phyloP scores from a whole-genome alignment of 176 grass and related monocot species.

The Ensete glaucum region DNA sequence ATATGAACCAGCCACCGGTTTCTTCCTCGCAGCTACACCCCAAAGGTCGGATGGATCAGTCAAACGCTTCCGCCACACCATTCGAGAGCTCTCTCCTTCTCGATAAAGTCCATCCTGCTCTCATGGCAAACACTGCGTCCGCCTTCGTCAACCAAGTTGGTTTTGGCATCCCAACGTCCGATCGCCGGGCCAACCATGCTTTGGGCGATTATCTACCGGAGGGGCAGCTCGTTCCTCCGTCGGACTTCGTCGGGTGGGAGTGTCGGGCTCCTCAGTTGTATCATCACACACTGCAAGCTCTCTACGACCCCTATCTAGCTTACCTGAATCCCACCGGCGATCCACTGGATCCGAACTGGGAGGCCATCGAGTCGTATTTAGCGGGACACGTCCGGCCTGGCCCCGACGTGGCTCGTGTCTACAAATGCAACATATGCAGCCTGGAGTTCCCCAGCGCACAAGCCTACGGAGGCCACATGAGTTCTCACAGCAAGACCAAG shows the following conservation, averaged over 20 bases:
- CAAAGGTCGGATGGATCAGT: no score
- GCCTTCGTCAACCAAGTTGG: no score
- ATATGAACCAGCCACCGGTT: no score
- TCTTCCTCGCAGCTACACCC: no score
- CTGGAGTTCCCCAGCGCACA: slow-evolving; percentile 31
- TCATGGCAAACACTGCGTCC: no score
- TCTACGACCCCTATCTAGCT: not conserved
- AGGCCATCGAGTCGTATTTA: slow-evolving; percentile 26
- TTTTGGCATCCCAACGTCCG: no score
- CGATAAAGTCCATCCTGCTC: no score
- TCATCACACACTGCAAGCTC: not conserved
- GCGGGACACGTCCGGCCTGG: slow-evolving; percentile 26
- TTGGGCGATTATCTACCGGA: not conserved
- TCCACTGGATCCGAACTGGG: slow-evolving; percentile 31
- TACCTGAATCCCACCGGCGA: slow-evolving; percentile 2
- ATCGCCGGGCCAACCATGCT: no score
- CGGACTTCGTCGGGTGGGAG: not conserved
- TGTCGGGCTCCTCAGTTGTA: not conserved
- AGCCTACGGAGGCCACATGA: slow-evolving; percentile 32
- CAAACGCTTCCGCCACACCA: no score
- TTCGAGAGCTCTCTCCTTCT: no score
- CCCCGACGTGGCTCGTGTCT: slow-evolving; percentile 14
- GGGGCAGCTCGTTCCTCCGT: not conserved
- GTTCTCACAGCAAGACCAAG: slow-evolving; percentile 24
- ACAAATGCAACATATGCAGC: slow-evolving; percentile 17